Conservation (phyloP, 116 monocot species). For the Posidonia oceanica region DNA sequence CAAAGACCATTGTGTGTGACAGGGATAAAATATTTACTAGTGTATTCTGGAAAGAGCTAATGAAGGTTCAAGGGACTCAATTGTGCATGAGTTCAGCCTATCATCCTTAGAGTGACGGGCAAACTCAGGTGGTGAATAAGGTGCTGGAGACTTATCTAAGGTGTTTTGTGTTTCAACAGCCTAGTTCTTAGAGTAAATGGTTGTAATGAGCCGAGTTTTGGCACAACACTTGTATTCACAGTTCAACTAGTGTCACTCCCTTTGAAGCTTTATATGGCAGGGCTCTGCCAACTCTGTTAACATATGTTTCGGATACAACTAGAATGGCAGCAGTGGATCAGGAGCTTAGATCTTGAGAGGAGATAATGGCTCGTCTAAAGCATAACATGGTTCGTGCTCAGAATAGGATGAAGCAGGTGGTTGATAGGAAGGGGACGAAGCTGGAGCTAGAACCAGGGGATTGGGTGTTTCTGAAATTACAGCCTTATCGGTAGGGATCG, state of each 20-base stretch:
- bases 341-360: too few species aligned
- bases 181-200: too few species aligned
- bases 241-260: too few species aligned
- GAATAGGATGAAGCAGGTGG: not conserved
- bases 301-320: too few species aligned
- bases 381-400: not conserved
- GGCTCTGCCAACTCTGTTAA: too few species aligned
- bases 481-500: not conserved
- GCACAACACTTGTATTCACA: too few species aligned
- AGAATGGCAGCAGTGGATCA: too few species aligned
- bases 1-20: not conserved
- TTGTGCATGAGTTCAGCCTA: not conserved
- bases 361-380: too few species aligned
- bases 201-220: too few species aligned
- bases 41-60: not conserved
- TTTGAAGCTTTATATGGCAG: not conserved
- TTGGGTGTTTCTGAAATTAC: too few species aligned
- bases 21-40: conserved; percentile 1
- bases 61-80: not conserved
- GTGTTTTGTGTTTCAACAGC: not conserved
- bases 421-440: not conserved
- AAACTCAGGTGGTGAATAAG: not conserved
- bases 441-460: not conserved
- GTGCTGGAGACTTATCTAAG: not conserved
- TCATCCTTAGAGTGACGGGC: conserved; percentile 14